Percentiles rank a stretch among this genome's conserved stretches.
Conservation (phyloP, 169 alveolate species). For the Theileria parva region DNA sequence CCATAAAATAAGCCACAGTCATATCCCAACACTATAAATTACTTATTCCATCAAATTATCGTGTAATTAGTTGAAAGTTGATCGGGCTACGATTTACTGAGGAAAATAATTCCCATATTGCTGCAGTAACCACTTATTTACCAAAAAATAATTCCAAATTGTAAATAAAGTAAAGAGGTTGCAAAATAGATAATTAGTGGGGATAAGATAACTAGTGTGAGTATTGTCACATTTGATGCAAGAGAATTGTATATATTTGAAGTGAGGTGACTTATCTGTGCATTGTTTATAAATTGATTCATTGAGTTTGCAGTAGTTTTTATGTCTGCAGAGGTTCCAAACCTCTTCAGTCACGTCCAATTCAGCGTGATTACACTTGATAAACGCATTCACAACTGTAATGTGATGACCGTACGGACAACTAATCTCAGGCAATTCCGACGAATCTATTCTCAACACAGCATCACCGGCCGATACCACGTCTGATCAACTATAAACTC, state of each 20-base stretch:
- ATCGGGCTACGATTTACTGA: too few relatives aligned
- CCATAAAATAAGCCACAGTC: conserved; percentile 47
- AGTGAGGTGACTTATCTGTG: background rate
- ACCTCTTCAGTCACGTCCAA: conserved; percentile 2
- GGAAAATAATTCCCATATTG: too few relatives aligned
- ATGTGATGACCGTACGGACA: conserved; percentile 48
- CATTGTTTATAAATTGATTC: conserved; percentile 2
- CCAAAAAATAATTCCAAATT: too few relatives aligned
- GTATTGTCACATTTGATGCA: conserved; percentile 32
- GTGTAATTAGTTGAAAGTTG: too few relatives aligned
- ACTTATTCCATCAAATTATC: too few relatives aligned
- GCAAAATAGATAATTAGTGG: too few relatives aligned
- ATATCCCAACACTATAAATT: conserved; percentile 23
- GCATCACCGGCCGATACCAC: background rate
- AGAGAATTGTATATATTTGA: background rate
- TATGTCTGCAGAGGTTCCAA: conserved; percentile 33
- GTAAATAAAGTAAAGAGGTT: too few relatives aligned
- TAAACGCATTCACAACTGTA: conserved; percentile 22
- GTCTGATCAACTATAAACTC: background rate
- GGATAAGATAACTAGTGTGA: background rate
- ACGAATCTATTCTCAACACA: background rate
- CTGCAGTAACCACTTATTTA: too few relatives aligned
- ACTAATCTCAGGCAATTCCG: background rate
- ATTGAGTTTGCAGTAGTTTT: conserved; percentile 8
- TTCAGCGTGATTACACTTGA: background rate